Evolutionary conservation across 2,329 filamentous ascomycete species (phyloP), one percentile per base, ranked within the genome.

Genomic region (Hymenoscyphus albidus): DNA sequence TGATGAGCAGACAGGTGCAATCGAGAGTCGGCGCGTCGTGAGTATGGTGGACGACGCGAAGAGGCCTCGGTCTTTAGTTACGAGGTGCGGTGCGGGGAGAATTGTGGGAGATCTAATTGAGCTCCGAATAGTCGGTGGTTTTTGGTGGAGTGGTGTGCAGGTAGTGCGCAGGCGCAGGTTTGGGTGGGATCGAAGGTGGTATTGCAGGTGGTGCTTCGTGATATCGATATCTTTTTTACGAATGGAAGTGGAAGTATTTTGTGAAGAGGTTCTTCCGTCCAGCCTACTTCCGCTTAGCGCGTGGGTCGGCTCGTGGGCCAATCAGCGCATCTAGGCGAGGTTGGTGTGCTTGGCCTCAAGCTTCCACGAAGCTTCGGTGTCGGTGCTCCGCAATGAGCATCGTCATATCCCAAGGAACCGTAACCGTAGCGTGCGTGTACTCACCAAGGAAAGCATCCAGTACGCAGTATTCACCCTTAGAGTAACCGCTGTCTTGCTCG

Each of bases 1-100:
- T 62, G 62, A 63, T 38, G 14, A 22, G 44, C 62, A 63, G 64
- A 56, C 22, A 64, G 59, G 42, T 58, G 59, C 38, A 62, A 65
- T 71, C 68, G 69, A 13, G 18, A 27, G 18, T 27, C 18, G 48
- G 48, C 67, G 67, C 67, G 65, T 67, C 27, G 22, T n/a, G 22
- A 10, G 22, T 27, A 54, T 54, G 48, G 18, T 27, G 10, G 18
- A 54, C 18, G 64, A 67, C 67, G 68, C 64, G 66, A 69, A 22
- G 48, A 18, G 48, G 48, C 48, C 48, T 54, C 48, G 56, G 54
- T 48, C 13, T 51, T 51, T 55, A 64, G 58, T 63, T 64, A 16
- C 35, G 57, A 54, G 10, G 31, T 27, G 48, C 31, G 10, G 31
- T 27, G 48, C 31, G 35, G 48, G 65, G 9, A 48, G 44, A 40